phyloP scores from a whole-genome alignment of 768 basidiomycete species.

The Harrya chromipes region DNA sequence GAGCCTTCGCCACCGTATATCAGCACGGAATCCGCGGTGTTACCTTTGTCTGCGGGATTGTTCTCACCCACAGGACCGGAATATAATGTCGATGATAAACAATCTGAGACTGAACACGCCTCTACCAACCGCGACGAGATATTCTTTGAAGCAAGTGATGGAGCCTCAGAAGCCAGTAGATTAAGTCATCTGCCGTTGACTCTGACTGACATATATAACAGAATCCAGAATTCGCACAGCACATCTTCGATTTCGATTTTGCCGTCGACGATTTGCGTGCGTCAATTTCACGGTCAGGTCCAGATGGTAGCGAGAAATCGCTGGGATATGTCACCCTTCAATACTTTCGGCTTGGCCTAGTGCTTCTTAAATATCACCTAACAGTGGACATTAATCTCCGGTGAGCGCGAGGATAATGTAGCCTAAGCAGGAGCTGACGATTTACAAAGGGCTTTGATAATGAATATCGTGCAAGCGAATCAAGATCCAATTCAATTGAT shows the following conservation, averaged over 20 bases:
- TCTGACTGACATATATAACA: slow-evolving; percentile 10
- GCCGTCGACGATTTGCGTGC: slow-evolving; percentile 80
- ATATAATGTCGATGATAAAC: slow-evolving; percentile 66
- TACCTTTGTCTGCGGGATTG: slow-evolving; percentile 53
- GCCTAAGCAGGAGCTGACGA: slow-evolving; percentile 6
- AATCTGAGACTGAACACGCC: slow-evolving; percentile 41
- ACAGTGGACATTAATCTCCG: slow-evolving; percentile 78
- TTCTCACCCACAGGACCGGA: slow-evolving; percentile 56
- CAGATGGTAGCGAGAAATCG: slow-evolving; percentile 61
- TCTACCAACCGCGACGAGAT: slow-evolving; percentile 47
- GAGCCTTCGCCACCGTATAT: slow-evolving; percentile 20
- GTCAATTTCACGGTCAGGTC: slow-evolving; percentile 66
- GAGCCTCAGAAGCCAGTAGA: slow-evolving; percentile 47
- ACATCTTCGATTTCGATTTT: slow-evolving; percentile 83
- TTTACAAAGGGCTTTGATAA: slow-evolving; percentile 59
- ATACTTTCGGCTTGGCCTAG: slow-evolving; percentile 72
- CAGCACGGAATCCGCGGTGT: slow-evolving; percentile 32
- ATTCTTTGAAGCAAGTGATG: slow-evolving; percentile 75
- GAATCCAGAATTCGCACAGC: slow-evolving; percentile 44
- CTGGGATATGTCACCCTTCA: slow-evolving; percentile 80
- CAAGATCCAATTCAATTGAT: slow-evolving; percentile 58
- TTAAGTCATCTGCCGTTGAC: neutral
- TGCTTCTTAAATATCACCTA: slow-evolving; percentile 81
- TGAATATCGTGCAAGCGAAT: slow-evolving; percentile 65
- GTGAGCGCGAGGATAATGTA: slow-evolving; percentile 34